phyloP scores from a whole-genome alignment of 352 stramenopile genomes.

The Phytophthora constricta region DNA sequence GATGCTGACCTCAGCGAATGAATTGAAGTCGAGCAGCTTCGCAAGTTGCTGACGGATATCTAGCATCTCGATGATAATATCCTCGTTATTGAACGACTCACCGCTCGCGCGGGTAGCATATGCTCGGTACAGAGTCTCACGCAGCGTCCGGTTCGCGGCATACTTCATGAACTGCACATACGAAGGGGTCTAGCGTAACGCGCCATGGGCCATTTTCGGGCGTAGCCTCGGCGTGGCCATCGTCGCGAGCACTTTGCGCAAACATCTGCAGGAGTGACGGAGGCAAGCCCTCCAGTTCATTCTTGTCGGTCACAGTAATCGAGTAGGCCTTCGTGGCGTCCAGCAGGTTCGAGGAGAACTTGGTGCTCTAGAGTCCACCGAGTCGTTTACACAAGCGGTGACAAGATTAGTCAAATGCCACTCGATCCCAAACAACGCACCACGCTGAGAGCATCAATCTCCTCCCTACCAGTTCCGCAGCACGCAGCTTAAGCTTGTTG shows the following conservation, averaged over 20 bases:
- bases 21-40: slow-evolving; percentile 93
- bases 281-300: slow-evolving; percentile 91
- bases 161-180: slow-evolving; percentile 98
- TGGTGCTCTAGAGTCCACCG: slow-evolving; percentile 78
- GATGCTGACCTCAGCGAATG: slow-evolving; percentile 93
- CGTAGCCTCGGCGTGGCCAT: slow-evolving; percentile 71
- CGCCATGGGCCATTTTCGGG: slow-evolving; percentile 92
- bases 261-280: slow-evolving; percentile 92
- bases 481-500: slow-evolving; percentile 95
- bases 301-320: slow-evolving; percentile 86
- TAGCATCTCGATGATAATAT: slow-evolving; percentile 94
- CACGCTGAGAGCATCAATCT: too few relatives aligned
- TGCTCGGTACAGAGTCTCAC: slow-evolving; percentile 94
- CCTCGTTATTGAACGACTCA: slow-evolving; percentile 92
- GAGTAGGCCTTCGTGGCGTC: slow-evolving; percentile 97
- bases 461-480: slow-evolving; percentile 91
- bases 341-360: slow-evolving; percentile 97
- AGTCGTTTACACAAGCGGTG: too few relatives aligned
- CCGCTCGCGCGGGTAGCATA: slow-evolving; percentile 93
- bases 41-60: slow-evolving; percentile 92
- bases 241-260: slow-evolving; percentile 83
- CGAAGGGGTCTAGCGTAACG: slow-evolving; percentile 94
- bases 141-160: slow-evolving; percentile 87
- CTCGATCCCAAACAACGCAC: neutral
- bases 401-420: too few relatives aligned